A percentile compares a stretch with the other conserved stretches of the same genome.
Conservation (phyloP, 768 basidiomycete species). For the Boletellus sp. region DNA sequence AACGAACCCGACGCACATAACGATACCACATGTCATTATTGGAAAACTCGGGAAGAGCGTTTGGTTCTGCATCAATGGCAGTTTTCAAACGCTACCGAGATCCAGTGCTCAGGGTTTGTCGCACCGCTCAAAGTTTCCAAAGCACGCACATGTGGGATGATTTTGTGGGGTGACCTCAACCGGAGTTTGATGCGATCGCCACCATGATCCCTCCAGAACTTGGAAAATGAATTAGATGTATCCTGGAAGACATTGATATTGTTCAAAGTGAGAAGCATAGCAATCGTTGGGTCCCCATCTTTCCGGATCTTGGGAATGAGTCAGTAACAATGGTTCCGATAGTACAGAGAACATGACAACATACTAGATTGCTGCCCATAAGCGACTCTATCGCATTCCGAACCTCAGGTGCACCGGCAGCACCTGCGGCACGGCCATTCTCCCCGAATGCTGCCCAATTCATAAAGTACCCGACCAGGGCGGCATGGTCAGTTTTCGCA, state of each 20-base stretch:
- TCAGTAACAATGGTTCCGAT: not conserved
- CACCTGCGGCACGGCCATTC: conserved; percentile 2
- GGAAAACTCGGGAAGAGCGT: conserved; percentile 34
- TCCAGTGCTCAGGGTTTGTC: not conserved
- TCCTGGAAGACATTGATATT: conserved; percentile 31
- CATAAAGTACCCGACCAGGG: conserved; percentile 45
- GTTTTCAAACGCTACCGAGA: conserved; percentile 32
- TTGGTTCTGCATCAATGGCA: conserved; percentile 22
- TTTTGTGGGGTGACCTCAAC: conserved; percentile 27
- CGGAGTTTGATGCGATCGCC: conserved; percentile 20
- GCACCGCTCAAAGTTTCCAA: not conserved
- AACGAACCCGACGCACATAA: conserved; percentile 21
- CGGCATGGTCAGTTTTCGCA: conserved; percentile 24
- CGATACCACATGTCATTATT: conserved; percentile 35
- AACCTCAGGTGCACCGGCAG: not conserved
- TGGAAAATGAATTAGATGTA: conserved; percentile 34
- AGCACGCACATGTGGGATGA: conserved; percentile 39
- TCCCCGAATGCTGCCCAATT: conserved; percentile 36
- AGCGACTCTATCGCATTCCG: conserved; percentile 9
- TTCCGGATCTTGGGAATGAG: conserved; percentile 7
- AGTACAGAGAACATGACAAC: not conserved
- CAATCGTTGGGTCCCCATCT: not conserved
- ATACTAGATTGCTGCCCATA: conserved; percentile 14
- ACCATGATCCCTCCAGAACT: conserved; percentile 32
- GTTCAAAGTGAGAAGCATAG: conserved; percentile 6